These are phyloP conservation scores for Beauveria scarabaeidicola DNA, from an alignment of 2,329 filamentous ascomycete species.

Conservation along the genomic window DNA sequence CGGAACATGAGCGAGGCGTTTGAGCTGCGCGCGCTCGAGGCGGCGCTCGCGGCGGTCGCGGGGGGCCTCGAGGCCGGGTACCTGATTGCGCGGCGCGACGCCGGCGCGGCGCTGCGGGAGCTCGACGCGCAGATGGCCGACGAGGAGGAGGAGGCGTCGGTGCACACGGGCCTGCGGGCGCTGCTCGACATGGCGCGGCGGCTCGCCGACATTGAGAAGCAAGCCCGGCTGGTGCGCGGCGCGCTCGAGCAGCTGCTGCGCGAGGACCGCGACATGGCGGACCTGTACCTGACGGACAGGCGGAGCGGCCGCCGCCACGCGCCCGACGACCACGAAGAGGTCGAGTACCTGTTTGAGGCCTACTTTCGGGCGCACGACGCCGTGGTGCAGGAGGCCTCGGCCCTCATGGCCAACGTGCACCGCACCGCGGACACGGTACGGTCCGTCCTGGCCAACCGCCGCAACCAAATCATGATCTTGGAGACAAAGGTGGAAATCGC, in stretches of 20 bases:
- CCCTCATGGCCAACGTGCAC: slow-evolving; percentile 21
- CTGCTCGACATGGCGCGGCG: slow-evolving; percentile 21
- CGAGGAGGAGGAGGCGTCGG: slow-evolving; percentile 15
- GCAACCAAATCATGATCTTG: slow-evolving; percentile 31
- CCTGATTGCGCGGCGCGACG: slow-evolving; percentile 15
- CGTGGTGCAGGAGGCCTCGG: slow-evolving; percentile 22
- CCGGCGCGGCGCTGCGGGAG: slow-evolving; percentile 8
- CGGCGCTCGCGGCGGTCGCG: slow-evolving; percentile 25
- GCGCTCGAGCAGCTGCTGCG: slow-evolving; percentile 25
- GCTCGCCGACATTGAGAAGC: slow-evolving; percentile 22
- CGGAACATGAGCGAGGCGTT: slow-evolving; percentile 19
- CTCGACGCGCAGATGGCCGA: slow-evolving; percentile 10
- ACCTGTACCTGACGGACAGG: slow-evolving; percentile 27
- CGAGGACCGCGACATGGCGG: slow-evolving; percentile 28
- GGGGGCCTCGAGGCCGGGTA: slow-evolving; percentile 26
- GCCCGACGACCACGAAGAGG: slow-evolving; percentile 25
- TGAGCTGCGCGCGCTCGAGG: slow-evolving; percentile 27
- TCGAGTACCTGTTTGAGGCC: slow-evolving; percentile 29
- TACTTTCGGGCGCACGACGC: slow-evolving; percentile 27
- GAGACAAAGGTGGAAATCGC: slow-evolving; percentile 28
- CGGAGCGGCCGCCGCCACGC: slow-evolving; percentile 21
- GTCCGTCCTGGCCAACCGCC: slow-evolving; percentile 24
- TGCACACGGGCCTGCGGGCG: slow-evolving; percentile 18
- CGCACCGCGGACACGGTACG: slow-evolving; percentile 25
- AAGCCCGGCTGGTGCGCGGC: slow-evolving; percentile 24